Base-by-base conservation (phyloP, 2,329 filamentous ascomycete genomes). In the Arachnomyces sp. region DNA sequence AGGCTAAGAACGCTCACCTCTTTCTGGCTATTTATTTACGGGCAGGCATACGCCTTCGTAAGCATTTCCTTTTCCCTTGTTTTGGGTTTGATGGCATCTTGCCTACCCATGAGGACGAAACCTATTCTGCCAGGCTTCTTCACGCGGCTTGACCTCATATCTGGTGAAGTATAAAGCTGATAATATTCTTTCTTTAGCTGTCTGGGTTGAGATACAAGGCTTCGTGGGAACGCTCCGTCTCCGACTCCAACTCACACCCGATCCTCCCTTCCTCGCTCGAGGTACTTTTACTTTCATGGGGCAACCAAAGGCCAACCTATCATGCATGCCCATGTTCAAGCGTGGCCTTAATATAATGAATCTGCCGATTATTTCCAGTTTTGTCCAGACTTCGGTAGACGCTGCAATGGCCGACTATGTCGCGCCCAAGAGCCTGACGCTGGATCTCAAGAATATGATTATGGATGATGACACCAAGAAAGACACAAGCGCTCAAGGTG, bases 1-100 rank as follows among this genome's bases (percentile, higher is more conserved):
- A 89, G 62, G 87, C 88, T 4, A 78, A 84, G 50, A 96, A 95
- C 59, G 95, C 95, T 86, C 89, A 94, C 55, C 95, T 95, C 87
- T 84, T 93, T 54, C 66, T 96, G 11, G 78, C 95, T 7, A 96
- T 98, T 61, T 96, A 95, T 49, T 75, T n/a, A n/a, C n/a, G n/a
- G n/a, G n/a, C n/a, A n/a, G n/a, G n/a, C n/a, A n/a, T n/a, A n/a
- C n/a, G n/a, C n/a, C n/a, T n/a, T n/a, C n/a, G n/a, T n/a, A n/a
- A n/a, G n/a, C n/a, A n/a, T n/a, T n/a, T n/a, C n/a, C n/a, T n/a
- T n/a, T n/a, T n/a, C n/a, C n/a, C n/a, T n/a, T n/a, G n/a, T n/a
- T n/a, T n/a, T n/a, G n/a, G n/a, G n/a, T n/a, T n/a, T n/a, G n/a
- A n/a, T n/a, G n/a, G n/a, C n/a, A n/a, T n/a, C n/a, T n/a, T n/a